Conservation (phyloP, 495 filamentous ascomycete genomes). For the Daldinia loculata region DNA sequence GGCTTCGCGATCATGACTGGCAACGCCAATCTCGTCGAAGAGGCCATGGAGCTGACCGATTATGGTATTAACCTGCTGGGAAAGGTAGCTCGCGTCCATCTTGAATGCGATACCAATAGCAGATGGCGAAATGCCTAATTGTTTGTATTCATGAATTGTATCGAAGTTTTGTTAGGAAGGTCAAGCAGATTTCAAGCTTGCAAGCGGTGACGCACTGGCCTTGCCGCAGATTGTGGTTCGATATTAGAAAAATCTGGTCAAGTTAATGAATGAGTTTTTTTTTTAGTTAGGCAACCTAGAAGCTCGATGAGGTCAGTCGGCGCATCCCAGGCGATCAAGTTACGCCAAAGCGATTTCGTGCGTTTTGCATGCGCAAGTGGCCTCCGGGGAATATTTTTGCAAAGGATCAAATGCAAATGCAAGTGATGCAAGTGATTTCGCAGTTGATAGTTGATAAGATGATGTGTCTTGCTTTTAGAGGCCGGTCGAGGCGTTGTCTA, state of each 20-base stretch:
- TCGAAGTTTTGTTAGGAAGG: slow-evolving; percentile 6
- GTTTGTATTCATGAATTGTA: slow-evolving; percentile 21
- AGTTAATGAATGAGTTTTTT: slow-evolving; percentile 13
- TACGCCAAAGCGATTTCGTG: slow-evolving; percentile 32
- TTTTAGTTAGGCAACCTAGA: slow-evolving; percentile 30
- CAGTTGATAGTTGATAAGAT: slow-evolving; percentile 26
- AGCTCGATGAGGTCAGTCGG: slow-evolving; percentile 23
- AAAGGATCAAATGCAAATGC: slow-evolving; percentile 12
- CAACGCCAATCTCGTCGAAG: slow-evolving; percentile 95
- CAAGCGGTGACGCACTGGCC: slow-evolving; percentile 31
- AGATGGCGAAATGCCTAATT: slow-evolving; percentile 4
- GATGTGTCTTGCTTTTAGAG: slow-evolving; percentile 37
- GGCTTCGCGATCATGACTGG: slow-evolving; percentile 85
- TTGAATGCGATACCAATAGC: slow-evolving; percentile 27
- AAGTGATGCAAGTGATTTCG: slow-evolving; percentile 42
- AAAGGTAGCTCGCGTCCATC: slow-evolving; percentile 92
- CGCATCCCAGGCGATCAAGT: slow-evolving; percentile 45
- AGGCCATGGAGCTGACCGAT: slow-evolving; percentile 88
- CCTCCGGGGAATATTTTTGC: slow-evolving; percentile 13
- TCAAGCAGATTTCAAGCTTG: slow-evolving; percentile 7
- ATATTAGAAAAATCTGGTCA: slow-evolving; percentile 4
- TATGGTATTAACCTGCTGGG: slow-evolving; percentile 92
- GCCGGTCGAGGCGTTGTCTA: slow-evolving; percentile 29
- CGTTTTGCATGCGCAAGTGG: slow-evolving; percentile 31
- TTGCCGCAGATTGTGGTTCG: slow-evolving; percentile 3